Evolutionary conservation across 176 grass and related monocot species (phyloP), one percentile per base, ranked within the genome.

Genomic region (Musa acuminata): DNA sequence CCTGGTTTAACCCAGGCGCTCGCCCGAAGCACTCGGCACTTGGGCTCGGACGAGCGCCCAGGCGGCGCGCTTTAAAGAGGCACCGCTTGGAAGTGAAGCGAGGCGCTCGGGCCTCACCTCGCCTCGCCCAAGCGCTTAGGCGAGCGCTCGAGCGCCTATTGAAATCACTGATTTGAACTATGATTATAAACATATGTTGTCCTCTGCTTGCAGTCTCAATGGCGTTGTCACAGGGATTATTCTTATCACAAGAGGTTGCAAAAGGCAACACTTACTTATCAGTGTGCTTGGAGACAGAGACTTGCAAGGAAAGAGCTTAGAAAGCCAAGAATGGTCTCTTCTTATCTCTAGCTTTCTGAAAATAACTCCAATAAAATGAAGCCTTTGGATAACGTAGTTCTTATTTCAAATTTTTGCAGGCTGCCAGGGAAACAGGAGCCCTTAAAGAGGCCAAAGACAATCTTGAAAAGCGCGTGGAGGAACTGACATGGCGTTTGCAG

Each of bases 201-300:
- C 29, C 16, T 51, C 11, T 50, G 49, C 66, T 20, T 83, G 29
- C 79, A 98, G 94, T 82, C 90, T 52, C 86, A 71, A 53, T 93
- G 90, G 88, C 83, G 86, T 9, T 54, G 84, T 79, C 85, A 98
- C 75, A 85, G 67, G 85, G 80, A 87, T 51, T 85, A 87, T 62
- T 79, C 79, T 51, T 80, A 84, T 79, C 85, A 98, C 78, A 78
- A 80, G 49, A 79, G 67, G 49, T 74, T 91, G 53, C 90, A 82
- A 79, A 89, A 76, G 73, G 86, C 88, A 53, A 80, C 84, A 64
- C 78, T 93, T 74, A 91, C 80, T 81, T 91, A 86, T 73, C 94
- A 98, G 73, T 93, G 90, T 79, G 88, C 82, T 83, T 90, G 94
- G 85, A 88, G 94, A 82, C 74, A 91, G 77, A 88, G 78, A 63